Evolutionary conservation across 116 monocot genomes (phyloP), one percentile per base, ranked within the genome.

Genomic region (Cymodocea nodosa): DNA sequence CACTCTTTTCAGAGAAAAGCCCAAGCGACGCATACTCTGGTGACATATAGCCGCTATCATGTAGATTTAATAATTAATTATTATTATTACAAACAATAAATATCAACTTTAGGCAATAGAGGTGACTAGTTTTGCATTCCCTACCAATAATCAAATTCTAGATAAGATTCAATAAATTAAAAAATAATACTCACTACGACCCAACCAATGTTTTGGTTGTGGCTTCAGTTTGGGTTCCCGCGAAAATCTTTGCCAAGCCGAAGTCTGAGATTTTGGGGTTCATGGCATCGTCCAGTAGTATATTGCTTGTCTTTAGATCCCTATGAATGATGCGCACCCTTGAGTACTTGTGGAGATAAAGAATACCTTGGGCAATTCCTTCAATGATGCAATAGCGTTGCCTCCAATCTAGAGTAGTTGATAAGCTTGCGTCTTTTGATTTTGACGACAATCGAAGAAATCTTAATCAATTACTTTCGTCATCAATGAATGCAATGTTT

Each of bases 191-290:
- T 87, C 74, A 84, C 91, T 82, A 84, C 76, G 91, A 87, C 23
- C 87, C 87, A 36, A 87, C 82, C 7, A 30, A 1, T 30, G 2
- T 30, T 30, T 30, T 30, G 30, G 30, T 30, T 3, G 30, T 30
- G 30, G 30, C 81, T 67, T 78, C 68, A 5, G 71, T 80, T 37
- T 85, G 65, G 18, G 80, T 74, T 15, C 56, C 59, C 4, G 76
- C 77, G 56, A 89, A 81, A 14, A 89, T 89, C 67, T 84, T 83
- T 19, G 89, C 85, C 71, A 88, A 50, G 13, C 83, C 93, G 63
- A 88, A 88, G 54, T 93, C 85, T 18, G 93, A 93, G 23, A 93
- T 93, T 50, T 93, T 93, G 4, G 89, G 89, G 62, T 78, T 92
- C 79, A 93, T 77, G 0, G 73, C 59, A 18, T 50, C 65, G 60